Conservation (phyloP, 192 early-diverging fungal species). For the Linnemannia elongata region DNA sequence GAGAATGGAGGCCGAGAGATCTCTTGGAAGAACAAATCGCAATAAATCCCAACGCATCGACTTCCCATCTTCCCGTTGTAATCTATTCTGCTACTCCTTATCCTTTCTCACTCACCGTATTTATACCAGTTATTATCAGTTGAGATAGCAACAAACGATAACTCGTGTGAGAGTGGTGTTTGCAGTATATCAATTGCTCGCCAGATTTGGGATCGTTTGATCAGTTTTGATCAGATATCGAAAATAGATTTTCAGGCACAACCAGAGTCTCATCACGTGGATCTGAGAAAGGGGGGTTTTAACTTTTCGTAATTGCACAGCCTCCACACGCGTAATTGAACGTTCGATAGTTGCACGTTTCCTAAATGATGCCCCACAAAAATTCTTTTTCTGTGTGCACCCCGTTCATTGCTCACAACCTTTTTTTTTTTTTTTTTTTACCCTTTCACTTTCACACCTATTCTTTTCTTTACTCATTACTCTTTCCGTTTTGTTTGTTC, state of each 20-base stretch:
- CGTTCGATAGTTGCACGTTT: background rate
- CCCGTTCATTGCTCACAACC: background rate
- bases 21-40: conserved; percentile 38
- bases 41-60: background rate
- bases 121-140: background rate
- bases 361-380: conserved; percentile 6
- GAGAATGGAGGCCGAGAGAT: conserved; percentile 54
- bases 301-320: conserved; percentile 17
- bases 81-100: background rate
- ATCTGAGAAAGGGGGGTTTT: background rate
- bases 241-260: background rate
- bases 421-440: background rate
- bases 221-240: background rate
- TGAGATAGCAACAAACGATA: background rate
- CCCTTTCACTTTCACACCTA: background rate
- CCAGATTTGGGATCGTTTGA: background rate
- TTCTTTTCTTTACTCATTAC: background rate
- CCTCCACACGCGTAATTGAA: conserved; percentile 15
- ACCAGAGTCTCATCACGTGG: background rate
- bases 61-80: background rate
- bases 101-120: background rate
- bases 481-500: background rate
- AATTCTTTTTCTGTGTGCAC: background rate
- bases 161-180: background rate
- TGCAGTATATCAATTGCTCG: background rate